phyloP scores from a whole-genome alignment of 1,139 yeast genomes.

The Pichia sp. region DNA sequence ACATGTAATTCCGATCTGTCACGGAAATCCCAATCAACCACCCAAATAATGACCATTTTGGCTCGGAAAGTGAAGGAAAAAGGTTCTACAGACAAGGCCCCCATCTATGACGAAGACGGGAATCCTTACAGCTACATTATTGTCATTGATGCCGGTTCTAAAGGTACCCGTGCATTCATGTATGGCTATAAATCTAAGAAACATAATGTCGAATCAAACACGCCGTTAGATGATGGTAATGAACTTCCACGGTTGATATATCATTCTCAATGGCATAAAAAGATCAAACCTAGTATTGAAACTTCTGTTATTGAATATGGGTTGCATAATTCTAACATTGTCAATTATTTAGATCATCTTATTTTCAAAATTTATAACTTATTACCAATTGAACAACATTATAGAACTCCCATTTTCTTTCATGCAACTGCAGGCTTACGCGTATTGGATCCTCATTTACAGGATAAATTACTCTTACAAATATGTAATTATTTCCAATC shows the following conservation, averaged over 20 bases:
- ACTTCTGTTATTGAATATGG: constrained; percentile 32
- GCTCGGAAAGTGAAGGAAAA: neutral
- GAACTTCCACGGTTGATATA: constrained; percentile 37
- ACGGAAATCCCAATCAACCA: neutral
- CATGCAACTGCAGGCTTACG: constrained; percentile 84
- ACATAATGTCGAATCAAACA: constrained; percentile 20
- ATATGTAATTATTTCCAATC: constrained; percentile 50
- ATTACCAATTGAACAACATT: constrained; percentile 61
- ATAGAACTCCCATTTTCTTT: constrained; percentile 68
- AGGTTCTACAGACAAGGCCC: neutral
- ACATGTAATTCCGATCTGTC: no score
- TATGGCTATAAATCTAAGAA: constrained; percentile 55
- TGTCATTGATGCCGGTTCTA: constrained; percentile 77
- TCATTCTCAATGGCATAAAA: constrained; percentile 50
- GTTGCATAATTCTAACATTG: constrained; percentile 45
- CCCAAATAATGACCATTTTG: neutral
- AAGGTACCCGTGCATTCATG: constrained; percentile 69
- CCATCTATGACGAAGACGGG: constrained; percentile 31
- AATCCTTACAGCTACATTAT: constrained; percentile 61
- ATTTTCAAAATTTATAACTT: constrained; percentile 49
- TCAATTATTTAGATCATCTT: constrained; percentile 52
- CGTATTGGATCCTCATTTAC: constrained; percentile 50
- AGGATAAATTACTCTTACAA: constrained; percentile 41
- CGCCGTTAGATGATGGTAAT: neutral
- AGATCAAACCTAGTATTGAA: constrained; percentile 64